Base-by-base conservation (phyloP, 2,329 filamentous ascomycete species). In the Hypoxylon sp. region DNA sequence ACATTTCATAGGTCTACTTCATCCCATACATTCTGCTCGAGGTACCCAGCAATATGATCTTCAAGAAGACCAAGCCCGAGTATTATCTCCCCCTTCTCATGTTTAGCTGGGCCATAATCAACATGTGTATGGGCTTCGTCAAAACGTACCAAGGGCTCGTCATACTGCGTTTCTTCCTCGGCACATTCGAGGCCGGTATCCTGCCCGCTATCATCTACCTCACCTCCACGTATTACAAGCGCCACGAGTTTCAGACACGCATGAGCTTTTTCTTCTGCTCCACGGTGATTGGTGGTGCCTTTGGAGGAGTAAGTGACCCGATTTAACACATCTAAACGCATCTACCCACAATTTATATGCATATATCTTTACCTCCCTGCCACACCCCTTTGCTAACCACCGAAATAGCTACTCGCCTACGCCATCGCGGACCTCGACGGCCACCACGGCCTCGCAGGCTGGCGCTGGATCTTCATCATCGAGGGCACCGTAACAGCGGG, bases 201-300 rank as follows among this genome's bases (percentile, higher is more conserved):
- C 79, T 85, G 52, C 83, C 83, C 0, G 81, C 79, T 10, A 81
- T 82, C 63, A 78, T 84, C 30, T 84, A 84, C 72, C 74, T 84
- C 23, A 82, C 82, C 0, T 82, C 82, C 17, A 82, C 81, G 74
- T 86, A 83, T 73, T 86, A 86, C 74, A 81, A 80, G 60, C 78
- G 82, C 25, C 79, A 83, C 67, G 83, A 86, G 72, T 80, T 83
- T 38, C 83, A 85, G 72, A 79, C 79, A 72, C 82, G 84, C 59
- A 79, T 83, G 67, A 81, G 78, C 58, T 74, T 81, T 52, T 81
- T 83, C 71, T 83, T 83, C 74, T 78, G 78, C 70, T 81, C 80
- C 21, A 81, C 80, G 1, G 75, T 80, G 2, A 71, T 83, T 11
- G 81, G 77, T 17, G 80, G 82, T 17, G 82, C 80, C 5, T 82